A percentile compares a stretch with the other conserved stretches of the same genome.
phyloP scores from a whole-genome alignment of 2,329 filamentous ascomycete species.

The Neoarthrinium moseri region DNA sequence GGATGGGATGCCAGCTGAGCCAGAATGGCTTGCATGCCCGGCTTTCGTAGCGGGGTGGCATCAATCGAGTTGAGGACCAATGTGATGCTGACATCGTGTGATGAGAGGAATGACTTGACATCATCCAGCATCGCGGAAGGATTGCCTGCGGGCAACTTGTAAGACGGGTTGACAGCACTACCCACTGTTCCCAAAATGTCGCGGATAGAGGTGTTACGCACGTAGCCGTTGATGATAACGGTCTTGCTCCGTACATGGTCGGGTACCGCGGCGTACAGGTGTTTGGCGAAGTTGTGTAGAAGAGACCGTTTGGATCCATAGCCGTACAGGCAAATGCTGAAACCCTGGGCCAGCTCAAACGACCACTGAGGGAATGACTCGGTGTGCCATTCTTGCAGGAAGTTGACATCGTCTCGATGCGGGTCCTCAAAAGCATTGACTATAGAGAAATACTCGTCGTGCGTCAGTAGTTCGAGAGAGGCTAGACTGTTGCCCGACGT shows the following conservation, averaged over 20 bases:
- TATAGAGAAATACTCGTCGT: slow-evolving; percentile 85
- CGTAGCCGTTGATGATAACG: slow-evolving; percentile 85
- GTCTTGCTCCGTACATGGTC: slow-evolving; percentile 55
- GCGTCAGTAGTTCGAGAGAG: slow-evolving; percentile 73
- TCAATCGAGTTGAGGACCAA: slow-evolving; percentile 87
- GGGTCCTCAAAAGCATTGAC: slow-evolving; percentile 64
- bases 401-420: slow-evolving; percentile 68
- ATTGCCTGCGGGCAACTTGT: slow-evolving; percentile 56
- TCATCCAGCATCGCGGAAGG: slow-evolving; percentile 67
- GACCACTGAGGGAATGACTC: slow-evolving; percentile 88
- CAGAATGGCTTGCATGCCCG: slow-evolving; percentile 68
- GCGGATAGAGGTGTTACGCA: slow-evolving; percentile 62
- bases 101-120: slow-evolving; percentile 61
- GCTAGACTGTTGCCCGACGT: slow-evolving; percentile 85
- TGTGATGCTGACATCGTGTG: slow-evolving; percentile 52
- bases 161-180: slow-evolving; percentile 54
- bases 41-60: slow-evolving; percentile 70
- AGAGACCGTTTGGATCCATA: slow-evolving; percentile 85
- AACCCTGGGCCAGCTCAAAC: slow-evolving; percentile 84
- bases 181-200: slow-evolving; percentile 71
- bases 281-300: slow-evolving; percentile 71
- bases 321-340: slow-evolving; percentile 88
- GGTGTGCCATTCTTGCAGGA: slow-evolving; percentile 72
- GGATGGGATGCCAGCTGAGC: slow-evolving; percentile 75
- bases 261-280: slow-evolving; percentile 52